Evolutionary conservation across 257 asterid species (phyloP), one percentile per base, ranked within the genome.

Genomic region (Ballota nigra): DNA sequence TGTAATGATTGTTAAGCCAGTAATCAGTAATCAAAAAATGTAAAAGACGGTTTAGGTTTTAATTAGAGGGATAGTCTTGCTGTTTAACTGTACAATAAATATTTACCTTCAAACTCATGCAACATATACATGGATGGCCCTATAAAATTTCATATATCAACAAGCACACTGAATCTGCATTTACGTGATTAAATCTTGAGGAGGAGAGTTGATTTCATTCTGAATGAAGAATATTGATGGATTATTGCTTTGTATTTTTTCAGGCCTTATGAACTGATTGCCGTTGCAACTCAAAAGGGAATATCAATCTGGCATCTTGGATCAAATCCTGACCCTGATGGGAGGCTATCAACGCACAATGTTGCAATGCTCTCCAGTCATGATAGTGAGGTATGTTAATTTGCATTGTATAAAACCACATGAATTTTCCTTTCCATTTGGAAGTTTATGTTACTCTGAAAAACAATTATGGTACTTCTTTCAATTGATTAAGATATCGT

Each of bases 261-360:
- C 88, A 94, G 99, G 86, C 93, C 93, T n/a, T 87, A 91, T 65
- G 99, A 94, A 79, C 80, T 88, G 75, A 91, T 94, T 61, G 96
- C 98, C 20, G 93, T 89, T 47, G 96, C 98, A 22, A 88, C 88
- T 84, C 65, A 61, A 55, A 91, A 83, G 66, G 98, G 96, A 68
- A 89, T 91, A 74, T 86, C 92, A 1, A 84, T 94, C 74, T 94
- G 99, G 99, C 96, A 89, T 62, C 86, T 94, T 0, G 95, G 90
- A 13, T 85, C 91, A 31, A 85, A 83, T 72, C 96, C 98, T 47
- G 86, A 84, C 66, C 71, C 83, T 31, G 90, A 88, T 57, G 95
- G 99, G 58, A 88, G 96, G 84, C 97, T 94, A 40, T 81, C 86
- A 16, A 83, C 71, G 11, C 81, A 83, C 63, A 92, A 78, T 70